Evolutionary conservation across 2,329 filamentous ascomycete species (phyloP).

Genomic region (Parascedosporium putredinis): DNA sequence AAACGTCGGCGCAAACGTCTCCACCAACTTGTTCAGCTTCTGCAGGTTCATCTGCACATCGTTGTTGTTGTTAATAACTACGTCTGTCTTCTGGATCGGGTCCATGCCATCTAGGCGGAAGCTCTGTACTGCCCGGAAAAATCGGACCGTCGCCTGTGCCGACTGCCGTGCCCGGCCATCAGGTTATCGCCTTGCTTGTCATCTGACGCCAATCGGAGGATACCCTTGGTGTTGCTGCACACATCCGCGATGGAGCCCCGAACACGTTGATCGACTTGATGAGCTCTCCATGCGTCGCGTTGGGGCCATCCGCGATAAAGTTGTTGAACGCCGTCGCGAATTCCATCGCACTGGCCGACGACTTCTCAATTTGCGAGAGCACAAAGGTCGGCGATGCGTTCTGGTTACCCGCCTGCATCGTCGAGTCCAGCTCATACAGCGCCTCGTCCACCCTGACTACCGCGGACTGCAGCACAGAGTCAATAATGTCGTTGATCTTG

Average conservation of each 20-base stretch:
- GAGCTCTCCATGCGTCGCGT: slow-evolving; percentile 78
- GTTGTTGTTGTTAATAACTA: slow-evolving; percentile 94
- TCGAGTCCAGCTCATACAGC: slow-evolving; percentile 91
- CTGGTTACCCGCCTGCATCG: slow-evolving; percentile 97
- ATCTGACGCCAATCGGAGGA: slow-evolving; percentile 84
- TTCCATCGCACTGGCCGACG: slow-evolving; percentile 85
- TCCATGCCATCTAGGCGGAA: slow-evolving; percentile 89
- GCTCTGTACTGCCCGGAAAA: slow-evolving; percentile 89
- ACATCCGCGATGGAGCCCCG: slow-evolving; percentile 82
- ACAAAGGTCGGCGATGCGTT: slow-evolving; percentile 93
- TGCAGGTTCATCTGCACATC: slow-evolving; percentile 93
- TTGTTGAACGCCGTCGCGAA: slow-evolving; percentile 98
- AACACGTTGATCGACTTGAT: slow-evolving; percentile 90
- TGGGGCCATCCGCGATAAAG: slow-evolving; percentile 93
- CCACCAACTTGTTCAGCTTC: slow-evolving; percentile 84
- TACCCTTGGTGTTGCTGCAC: slow-evolving; percentile 90
- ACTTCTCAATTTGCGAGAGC: slow-evolving; percentile 93
- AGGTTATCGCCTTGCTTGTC: slow-evolving; percentile 89
- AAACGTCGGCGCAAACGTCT: slow-evolving; percentile 81
- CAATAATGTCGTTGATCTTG: slow-evolving; percentile 96
- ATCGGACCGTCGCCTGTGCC: slow-evolving; percentile 78
- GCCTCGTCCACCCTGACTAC: slow-evolving; percentile 93
- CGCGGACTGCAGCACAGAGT: slow-evolving; percentile 87
- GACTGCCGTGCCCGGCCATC: slow-evolving; percentile 74
- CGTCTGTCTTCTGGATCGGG: slow-evolving; percentile 84